Evolutionary conservation across 148 eudicot species (phyloP).

Genomic region (Nepenthes mirabilis): DNA sequence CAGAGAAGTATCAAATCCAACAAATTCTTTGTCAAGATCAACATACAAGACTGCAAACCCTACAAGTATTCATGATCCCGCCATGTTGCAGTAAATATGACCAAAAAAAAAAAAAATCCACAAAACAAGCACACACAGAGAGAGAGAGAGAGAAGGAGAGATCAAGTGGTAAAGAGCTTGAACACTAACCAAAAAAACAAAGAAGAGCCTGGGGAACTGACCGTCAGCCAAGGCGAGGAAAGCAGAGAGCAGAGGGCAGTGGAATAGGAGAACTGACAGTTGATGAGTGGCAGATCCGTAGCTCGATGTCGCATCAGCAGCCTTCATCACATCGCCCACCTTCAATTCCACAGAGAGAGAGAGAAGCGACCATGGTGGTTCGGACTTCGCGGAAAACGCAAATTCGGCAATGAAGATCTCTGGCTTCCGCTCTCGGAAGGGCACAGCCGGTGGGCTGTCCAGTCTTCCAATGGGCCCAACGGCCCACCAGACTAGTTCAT

Average conservation of each 20-base stretch:
- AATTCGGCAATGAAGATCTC: too few species aligned
- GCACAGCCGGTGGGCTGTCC: too few species aligned
- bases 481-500: too few species aligned
- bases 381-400: too few species aligned
- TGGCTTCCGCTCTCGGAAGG: too few species aligned
- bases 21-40: too few species aligned
- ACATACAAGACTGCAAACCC: not conserved
- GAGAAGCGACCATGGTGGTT: too few species aligned
- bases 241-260: conserved; percentile 41
- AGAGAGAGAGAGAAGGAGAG: not conserved
- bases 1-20: too few species aligned
- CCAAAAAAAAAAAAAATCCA: not conserved
- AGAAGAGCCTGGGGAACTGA: conserved; percentile 49
- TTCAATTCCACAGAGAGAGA: too few species aligned
- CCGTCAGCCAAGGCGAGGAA: conserved; percentile 42
- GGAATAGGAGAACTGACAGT: conserved; percentile 23
- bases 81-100: not conserved
- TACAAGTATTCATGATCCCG: not conserved
- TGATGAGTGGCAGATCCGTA: conserved; percentile 13
- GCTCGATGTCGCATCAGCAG: conserved; percentile 23
- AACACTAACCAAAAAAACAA: too few species aligned
- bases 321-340: conserved; percentile 32
- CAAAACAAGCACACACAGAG: not conserved
- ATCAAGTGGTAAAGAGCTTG: conserved; percentile 27
- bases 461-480: too few species aligned